These are phyloP conservation scores for Curvularia sp. DNA, from an alignment of 2,329 filamentous ascomycete genomes.

Conservation along the genomic window DNA sequence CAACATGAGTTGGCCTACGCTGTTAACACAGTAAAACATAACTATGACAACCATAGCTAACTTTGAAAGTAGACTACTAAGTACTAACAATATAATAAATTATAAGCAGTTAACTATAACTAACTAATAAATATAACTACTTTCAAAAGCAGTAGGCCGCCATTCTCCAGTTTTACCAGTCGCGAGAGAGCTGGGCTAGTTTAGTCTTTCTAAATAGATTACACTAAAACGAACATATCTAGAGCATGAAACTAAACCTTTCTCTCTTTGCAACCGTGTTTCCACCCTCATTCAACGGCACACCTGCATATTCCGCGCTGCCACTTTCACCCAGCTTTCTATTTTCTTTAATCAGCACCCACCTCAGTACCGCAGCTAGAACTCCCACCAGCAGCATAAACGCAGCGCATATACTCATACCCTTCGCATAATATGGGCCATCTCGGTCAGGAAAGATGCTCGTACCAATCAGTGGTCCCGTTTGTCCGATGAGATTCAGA, in stretches of 20 bases:
- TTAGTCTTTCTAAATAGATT: background rate
- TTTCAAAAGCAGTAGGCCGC: no score
- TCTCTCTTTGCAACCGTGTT: conserved; percentile 21
- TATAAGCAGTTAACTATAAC: no score
- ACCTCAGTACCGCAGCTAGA: conserved; percentile 53
- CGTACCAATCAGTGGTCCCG: conserved; percentile 69
- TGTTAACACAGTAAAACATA: no score
- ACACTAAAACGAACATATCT: background rate
- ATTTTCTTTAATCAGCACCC: conserved; percentile 47
- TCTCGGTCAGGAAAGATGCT: conserved; percentile 61
- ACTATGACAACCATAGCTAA: no score
- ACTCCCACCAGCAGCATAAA: conserved; percentile 58
- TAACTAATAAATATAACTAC: no score
- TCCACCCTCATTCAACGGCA: conserved; percentile 36
- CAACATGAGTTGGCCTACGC: no score
- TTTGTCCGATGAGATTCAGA: conserved; percentile 81
- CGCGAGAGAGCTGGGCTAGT: background rate
- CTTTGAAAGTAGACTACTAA: no score
- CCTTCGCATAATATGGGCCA: conserved; percentile 57
- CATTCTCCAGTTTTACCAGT: no score
- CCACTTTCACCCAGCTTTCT: conserved; percentile 14
- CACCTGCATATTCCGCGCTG: conserved; percentile 33
- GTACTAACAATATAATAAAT: no score
- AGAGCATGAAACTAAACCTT: conserved; percentile 43
- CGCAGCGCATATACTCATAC: conserved; percentile 59